phyloP scores from a whole-genome alignment of 768 basidiomycete species.

The Pleurotus pulmonarius region DNA sequence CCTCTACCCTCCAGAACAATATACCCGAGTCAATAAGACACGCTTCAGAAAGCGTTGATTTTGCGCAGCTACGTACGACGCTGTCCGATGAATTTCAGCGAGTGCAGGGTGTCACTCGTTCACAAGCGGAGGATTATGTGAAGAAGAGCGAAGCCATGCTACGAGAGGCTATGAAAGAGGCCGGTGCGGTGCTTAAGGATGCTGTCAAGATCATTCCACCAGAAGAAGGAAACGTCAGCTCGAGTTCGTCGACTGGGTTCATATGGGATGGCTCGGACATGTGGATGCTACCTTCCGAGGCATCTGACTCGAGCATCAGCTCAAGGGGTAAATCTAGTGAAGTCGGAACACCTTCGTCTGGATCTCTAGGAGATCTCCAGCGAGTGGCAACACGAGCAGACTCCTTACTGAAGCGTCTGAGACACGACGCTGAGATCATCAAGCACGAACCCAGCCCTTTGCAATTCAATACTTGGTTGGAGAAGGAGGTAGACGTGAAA shows the following conservation, averaged over 20 bases:
- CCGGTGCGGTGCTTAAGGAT: slow-evolving; percentile 78
- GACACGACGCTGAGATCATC: slow-evolving; percentile 71
- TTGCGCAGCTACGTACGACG: slow-evolving; percentile 63
- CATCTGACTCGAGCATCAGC: slow-evolving; percentile 17
- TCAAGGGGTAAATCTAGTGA: slow-evolving; percentile 31
- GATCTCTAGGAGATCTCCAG: slow-evolving; percentile 32
- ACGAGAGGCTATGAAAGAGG: slow-evolving; percentile 72
- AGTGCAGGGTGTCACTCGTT: slow-evolving; percentile 70
- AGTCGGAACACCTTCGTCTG: slow-evolving; percentile 9
- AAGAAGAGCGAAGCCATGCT: slow-evolving; percentile 67
- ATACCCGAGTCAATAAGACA: slow-evolving; percentile 65
- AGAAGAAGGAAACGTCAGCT: slow-evolving; percentile 34
- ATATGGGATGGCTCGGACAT: slow-evolving; percentile 87
- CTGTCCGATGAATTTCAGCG: slow-evolving; percentile 65
- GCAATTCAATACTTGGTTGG: slow-evolving; percentile 50
- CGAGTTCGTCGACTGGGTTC: slow-evolving; percentile 32
- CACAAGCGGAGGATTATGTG: slow-evolving; percentile 82
- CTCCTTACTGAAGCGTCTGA: slow-evolving; percentile 67
- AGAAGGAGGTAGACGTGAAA: slow-evolving; percentile 44
- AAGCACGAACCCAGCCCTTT: slow-evolving; percentile 73
- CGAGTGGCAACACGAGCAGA: slow-evolving; percentile 73
- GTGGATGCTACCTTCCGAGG: slow-evolving; percentile 64
- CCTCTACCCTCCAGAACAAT: slow-evolving; percentile 61
- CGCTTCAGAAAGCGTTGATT: slow-evolving; percentile 59
- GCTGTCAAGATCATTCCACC: slow-evolving; percentile 94